These are phyloP conservation scores for Myriosclerotinia scirpicola DNA, from an alignment of 2,329 filamentous ascomycete species.

Conservation along the genomic window DNA sequence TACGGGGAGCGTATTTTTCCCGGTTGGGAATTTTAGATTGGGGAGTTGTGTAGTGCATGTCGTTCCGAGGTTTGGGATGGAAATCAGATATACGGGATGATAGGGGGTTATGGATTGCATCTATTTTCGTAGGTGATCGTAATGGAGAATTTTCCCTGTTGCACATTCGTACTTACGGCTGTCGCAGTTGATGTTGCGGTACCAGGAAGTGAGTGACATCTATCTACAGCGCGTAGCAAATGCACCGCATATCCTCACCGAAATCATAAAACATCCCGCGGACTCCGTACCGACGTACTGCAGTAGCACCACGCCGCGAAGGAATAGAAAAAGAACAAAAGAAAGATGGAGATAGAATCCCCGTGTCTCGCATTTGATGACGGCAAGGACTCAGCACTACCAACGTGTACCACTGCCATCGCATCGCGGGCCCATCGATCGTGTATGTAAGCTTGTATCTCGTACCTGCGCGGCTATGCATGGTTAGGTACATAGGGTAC, in stretches of 20 bases:
- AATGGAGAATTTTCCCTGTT: neutral
- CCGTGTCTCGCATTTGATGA: neutral
- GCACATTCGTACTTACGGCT: neutral
- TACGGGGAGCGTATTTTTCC: neutral
- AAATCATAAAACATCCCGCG: neutral
- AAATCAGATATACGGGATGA: neutral
- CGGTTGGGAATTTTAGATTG: neutral
- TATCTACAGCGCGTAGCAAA: neutral
- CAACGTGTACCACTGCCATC: neutral
- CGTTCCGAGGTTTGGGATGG: too few relatives aligned
- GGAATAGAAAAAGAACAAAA: neutral
- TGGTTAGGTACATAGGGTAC: neutral
- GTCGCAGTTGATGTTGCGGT: neutral
- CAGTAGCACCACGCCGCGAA: neutral
- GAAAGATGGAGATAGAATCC: too few relatives aligned
- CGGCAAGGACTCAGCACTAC: neutral
- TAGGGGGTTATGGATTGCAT: neutral
- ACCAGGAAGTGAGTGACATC: neutral
- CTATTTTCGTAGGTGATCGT: constrained; percentile 1
- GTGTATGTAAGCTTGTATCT: constrained; percentile 4
- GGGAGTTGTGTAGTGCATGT: too few relatives aligned
- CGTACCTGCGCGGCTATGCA: constrained; percentile 9
- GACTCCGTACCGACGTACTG: neutral
- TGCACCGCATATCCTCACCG: neutral
- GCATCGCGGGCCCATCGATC: neutral